Base-by-base conservation (phyloP, 2,329 filamentous ascomycete genomes). In the Catunica adiposa region DNA sequence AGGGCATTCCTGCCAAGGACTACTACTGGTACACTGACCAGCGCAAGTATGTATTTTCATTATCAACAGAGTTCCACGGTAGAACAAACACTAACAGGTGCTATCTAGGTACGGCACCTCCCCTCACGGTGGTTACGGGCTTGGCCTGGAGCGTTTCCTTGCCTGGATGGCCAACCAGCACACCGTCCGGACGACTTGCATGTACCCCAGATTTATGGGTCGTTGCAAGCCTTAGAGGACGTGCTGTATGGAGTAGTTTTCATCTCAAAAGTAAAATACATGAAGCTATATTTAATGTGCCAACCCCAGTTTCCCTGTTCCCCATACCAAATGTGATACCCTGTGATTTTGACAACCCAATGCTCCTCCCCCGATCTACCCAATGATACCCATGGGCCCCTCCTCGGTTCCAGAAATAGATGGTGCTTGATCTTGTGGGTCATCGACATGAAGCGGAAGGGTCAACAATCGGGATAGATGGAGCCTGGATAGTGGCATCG, bases 21-120 rank as follows among this genome's bases (percentile, higher is more conserved):
- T 97, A 97, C 73, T 97, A 94, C 77, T 98, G 92, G 92, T 98
- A 97, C 73, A 94, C 89, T 31, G 92, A 96, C 71, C 89, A 95
- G 78, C 78, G 89, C 67, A 94, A 92, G 86, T 89, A 71, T 75
- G 83, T 26, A 48, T 48, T n/a, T 22, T 25, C 44, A 25, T 9
- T 26, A 7, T 22, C 25, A 8, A 46, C 42, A 51, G 57, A n/a
- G 57, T 47, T 3, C 26, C 17, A 25, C 9, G 37, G 7, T 40
- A 38, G n/a, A 20, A 47, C 50, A 29, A 40, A 48, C 23, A 59
- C 38, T 59, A 46, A 62, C 51, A 26, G 46, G 38, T 17, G 50
- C 53, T 11, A 59, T 40, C 44, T 60, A 88, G 84, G 70, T 95
- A 97, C 66, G 92, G 92, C 56, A 89, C 85, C 55, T 89, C 85